Evolutionary conservation across 228 moss, liverwort and hornwort genomes (phyloP).

Genomic region (Sphagnum magellanicum): DNA sequence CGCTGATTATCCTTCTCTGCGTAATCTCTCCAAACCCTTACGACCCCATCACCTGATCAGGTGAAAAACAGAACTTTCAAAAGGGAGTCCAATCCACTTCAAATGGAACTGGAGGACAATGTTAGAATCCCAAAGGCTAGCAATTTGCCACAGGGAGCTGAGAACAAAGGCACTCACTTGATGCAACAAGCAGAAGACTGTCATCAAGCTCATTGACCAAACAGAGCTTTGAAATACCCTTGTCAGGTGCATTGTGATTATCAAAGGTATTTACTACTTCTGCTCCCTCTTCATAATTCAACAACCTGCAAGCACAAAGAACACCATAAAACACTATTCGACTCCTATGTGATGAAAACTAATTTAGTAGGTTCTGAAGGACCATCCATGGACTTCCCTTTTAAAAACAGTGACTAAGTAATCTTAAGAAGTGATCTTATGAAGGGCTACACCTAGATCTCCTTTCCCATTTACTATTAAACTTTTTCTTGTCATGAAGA

Average conservation of each 20-base stretch:
- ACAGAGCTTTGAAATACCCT: conserved; percentile 92
- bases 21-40: conserved; percentile 96
- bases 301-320: conserved; percentile 53
- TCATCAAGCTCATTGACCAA: conserved; percentile 90
- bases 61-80: not conserved
- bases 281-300: conserved; percentile 62
- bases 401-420: no score
- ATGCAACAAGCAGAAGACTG: conserved; percentile 86
- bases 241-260: conserved; percentile 89
- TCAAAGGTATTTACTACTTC: conserved; percentile 78
- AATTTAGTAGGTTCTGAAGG: no score
- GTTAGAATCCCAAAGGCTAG: not conserved
- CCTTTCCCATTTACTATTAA: no score
- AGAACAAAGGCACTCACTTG: conserved; percentile 40
- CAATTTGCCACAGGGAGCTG: not conserved
- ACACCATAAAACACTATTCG: no score
- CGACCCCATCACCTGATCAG: conserved; percentile 72
- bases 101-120: not conserved
- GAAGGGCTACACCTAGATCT: no score
- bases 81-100: not conserved
- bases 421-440: no score
- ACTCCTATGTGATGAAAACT: no score
- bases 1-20: conserved; percentile 71
- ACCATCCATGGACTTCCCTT: no score
- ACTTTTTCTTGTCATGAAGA: no score